These are phyloP conservation scores for Apiospora pterosperma DNA, from an alignment of 2,329 filamentous ascomycete genomes.

Conservation along the genomic window DNA sequence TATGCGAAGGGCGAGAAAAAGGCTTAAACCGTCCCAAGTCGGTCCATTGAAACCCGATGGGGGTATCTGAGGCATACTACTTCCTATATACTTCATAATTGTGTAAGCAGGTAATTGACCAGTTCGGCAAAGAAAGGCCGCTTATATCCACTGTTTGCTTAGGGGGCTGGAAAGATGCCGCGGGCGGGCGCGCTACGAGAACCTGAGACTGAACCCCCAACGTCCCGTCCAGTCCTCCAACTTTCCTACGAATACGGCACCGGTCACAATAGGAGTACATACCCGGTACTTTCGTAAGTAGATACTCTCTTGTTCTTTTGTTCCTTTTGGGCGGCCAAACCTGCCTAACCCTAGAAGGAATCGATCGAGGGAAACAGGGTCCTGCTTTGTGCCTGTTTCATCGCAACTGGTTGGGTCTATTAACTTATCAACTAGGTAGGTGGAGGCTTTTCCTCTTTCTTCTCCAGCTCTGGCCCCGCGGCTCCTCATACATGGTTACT, in stretches of 20 bases:
- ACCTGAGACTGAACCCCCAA: slow-evolving; percentile 1
- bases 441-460: background rate
- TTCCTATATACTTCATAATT: background rate
- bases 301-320: too few species aligned
- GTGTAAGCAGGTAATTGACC: too few species aligned
- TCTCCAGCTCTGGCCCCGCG: background rate
- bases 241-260: too few species aligned
- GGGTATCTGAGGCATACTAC: too few species aligned
- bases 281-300: background rate
- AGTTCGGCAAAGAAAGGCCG: background rate
- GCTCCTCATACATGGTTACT: background rate
- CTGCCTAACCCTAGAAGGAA: background rate
- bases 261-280: too few species aligned
- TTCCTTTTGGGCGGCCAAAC: background rate
- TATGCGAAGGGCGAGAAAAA: background rate
- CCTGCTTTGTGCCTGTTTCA: slow-evolving; percentile 5
- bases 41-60: background rate
- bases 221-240: background rate
- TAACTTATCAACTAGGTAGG: too few species aligned
- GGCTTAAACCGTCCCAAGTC: background rate
- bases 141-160: background rate
- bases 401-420: background rate
- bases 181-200: background rate
- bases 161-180: background rate
- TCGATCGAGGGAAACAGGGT: background rate